phyloP scores from a whole-genome alignment of 1,284 basidiomycete species.

The Trametes hirsuta region DNA sequence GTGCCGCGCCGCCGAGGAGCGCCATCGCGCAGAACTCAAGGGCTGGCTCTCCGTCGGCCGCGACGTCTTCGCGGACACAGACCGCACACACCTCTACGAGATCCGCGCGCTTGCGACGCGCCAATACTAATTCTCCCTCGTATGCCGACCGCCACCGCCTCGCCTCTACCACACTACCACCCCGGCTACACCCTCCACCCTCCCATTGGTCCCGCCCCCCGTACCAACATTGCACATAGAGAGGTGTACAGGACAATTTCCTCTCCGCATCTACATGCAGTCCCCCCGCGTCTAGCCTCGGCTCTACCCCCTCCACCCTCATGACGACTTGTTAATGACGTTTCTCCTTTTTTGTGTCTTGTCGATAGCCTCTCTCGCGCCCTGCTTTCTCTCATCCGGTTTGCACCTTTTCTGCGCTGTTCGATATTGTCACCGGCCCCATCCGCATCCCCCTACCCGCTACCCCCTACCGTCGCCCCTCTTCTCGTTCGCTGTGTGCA shows the following conservation, averaged over 20 bases:
- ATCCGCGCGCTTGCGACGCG: constrained; percentile 81
- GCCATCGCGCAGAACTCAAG: constrained; percentile 81
- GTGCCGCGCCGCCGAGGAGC: constrained; percentile 76
- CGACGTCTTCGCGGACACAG: constrained; percentile 49
- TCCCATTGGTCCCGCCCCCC: constrained; percentile 9
- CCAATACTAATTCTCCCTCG: constrained; percentile 57
- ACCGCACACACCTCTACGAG: constrained; percentile 70
- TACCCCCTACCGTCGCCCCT: constrained; percentile 29
- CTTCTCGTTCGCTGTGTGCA: constrained; percentile 30
- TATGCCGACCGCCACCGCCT: not conserved
- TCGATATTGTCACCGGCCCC: constrained; percentile 25
- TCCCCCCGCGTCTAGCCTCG: constrained; percentile 9
- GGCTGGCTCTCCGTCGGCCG: constrained; percentile 63
- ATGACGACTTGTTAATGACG: constrained; percentile 26
- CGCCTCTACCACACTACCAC: not conserved
- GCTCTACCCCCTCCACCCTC: constrained; percentile 2
- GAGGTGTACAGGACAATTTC: constrained; percentile 25
- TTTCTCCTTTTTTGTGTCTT: constrained; percentile 13
- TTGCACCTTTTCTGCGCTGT: constrained; percentile 23
- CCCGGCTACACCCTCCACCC: constrained; percentile 22
- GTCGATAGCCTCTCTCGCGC: constrained; percentile 18
- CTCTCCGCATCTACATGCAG: constrained; percentile 3
- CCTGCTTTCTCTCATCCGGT: constrained; percentile 11
- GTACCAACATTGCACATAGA: constrained; percentile 17
- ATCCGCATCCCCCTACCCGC: constrained; percentile 24